These are phyloP conservation scores for Geranomyces variabilis DNA, from an alignment of 192 early-diverging fungal species.

Conservation along the genomic window DNA sequence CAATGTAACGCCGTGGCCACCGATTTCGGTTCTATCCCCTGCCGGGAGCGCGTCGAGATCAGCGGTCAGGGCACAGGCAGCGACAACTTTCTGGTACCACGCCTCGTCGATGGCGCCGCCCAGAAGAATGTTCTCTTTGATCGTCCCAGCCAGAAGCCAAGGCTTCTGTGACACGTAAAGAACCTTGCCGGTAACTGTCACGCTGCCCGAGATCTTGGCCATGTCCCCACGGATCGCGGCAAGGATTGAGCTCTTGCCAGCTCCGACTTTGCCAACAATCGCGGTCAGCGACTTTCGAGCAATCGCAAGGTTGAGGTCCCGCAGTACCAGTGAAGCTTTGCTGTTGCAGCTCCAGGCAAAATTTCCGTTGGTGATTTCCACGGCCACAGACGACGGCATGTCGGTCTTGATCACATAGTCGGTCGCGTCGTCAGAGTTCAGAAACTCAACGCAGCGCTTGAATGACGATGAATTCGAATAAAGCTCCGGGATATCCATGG, in stretches of 20 bases:
- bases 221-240: conserved; percentile 77
- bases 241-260: conserved; percentile 79
- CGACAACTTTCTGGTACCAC: conserved; percentile 32
- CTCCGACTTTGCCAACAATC: conserved; percentile 68
- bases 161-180: conserved; percentile 31
- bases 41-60: conserved; percentile 42
- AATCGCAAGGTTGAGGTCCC: neutral
- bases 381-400: neutral
- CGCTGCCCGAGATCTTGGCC: conserved; percentile 51
- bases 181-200: conserved; percentile 21
- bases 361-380: neutral
- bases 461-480: neutral
- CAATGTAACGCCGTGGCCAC: conserved; percentile 51
- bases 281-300: conserved; percentile 44
- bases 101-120: conserved; percentile 28
- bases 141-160: conserved; percentile 31
- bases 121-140: conserved; percentile 42
- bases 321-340: neutral
- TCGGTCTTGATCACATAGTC: neutral
- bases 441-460: neutral
- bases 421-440: neutral
- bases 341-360: conserved; percentile 8
- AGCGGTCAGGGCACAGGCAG: conserved; percentile 39
- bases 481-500: neutral
- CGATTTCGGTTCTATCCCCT: conserved; percentile 49